Percentiles rank a stretch among this genome's conserved stretches.
Conservation (phyloP, 176 grass and related monocot species). For the Phyllostachys edulis region DNA sequence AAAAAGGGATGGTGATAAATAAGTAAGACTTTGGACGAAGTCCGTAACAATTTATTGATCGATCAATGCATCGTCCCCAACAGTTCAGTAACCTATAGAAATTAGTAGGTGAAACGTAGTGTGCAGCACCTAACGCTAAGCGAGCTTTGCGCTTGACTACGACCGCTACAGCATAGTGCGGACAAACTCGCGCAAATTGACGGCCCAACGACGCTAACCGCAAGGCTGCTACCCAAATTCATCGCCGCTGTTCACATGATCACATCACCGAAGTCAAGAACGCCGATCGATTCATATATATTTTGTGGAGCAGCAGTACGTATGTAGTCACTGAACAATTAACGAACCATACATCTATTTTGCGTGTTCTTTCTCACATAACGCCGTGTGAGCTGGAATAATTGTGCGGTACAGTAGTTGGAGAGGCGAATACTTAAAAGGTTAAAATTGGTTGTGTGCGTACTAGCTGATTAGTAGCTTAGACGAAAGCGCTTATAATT, state of each 20-base stretch:
- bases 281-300: not conserved
- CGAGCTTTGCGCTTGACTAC: not conserved
- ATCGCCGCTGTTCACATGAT: conserved; percentile 18
- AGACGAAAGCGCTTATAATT: conserved; percentile 20
- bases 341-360: too few species aligned
- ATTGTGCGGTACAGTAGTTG: not conserved
- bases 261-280: conserved; percentile 37
- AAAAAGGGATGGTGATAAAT: not conserved
- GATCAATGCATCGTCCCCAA: not conserved
- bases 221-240: not conserved
- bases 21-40: not conserved
- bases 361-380: too few species aligned
- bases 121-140: conserved; percentile 20
- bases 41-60: not conserved
- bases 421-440: not conserved
- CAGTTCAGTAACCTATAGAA: not conserved
- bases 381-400: not conserved
- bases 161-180: conserved; percentile 11
- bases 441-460: not conserved
- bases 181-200: conserved; percentile 21
- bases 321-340: not conserved
- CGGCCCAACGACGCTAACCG: conserved; percentile 31
- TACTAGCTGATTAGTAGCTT: not conserved
- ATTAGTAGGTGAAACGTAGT: conserved; percentile 37
- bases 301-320: not conserved